These are phyloP conservation scores for Cyclaneusma minus DNA, from an alignment of 2,329 filamentous ascomycete species.

Conservation along the genomic window DNA sequence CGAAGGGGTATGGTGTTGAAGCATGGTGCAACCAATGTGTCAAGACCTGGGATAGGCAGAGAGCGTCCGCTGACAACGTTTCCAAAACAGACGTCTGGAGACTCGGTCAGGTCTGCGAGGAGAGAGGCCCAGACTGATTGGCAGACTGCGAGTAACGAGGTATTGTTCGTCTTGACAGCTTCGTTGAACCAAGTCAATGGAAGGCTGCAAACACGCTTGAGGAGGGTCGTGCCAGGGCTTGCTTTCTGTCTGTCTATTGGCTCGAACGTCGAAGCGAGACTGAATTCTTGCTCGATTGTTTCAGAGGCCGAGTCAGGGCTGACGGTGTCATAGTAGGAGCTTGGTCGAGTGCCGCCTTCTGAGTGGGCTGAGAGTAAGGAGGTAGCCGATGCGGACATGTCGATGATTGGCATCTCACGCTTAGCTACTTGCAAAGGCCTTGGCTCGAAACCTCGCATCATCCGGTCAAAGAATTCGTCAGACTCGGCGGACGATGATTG, in stretches of 20 bases:
- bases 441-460: conserved; percentile 25
- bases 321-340: neutral
- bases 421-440: too few species aligned
- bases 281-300: neutral
- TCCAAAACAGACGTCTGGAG: conserved; percentile 66
- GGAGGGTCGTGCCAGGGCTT: too few species aligned
- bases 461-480: conserved; percentile 49
- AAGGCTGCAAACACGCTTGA: neutral
- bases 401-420: too few species aligned
- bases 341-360: too few species aligned
- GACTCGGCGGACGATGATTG: conserved; percentile 29
- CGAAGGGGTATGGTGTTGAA: conserved; percentile 80
- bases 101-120: conserved; percentile 37
- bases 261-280: neutral
- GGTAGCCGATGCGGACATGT: too few species aligned
- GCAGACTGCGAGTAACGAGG: conserved; percentile 49
- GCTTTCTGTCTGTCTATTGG: too few species aligned
- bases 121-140: conserved; percentile 61
- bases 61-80: conserved; percentile 72
- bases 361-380: too few species aligned
- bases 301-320: neutral
- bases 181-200: conserved; percentile 22
- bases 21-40: conserved; percentile 69
- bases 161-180: conserved; percentile 33
- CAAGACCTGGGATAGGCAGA: conserved; percentile 46